Percentiles rank a stretch among this genome's conserved stretches.
Evolutionary conservation across 352 stramenopile genomes (phyloP).

Genomic region (Thraustochytrium sp.): DNA sequence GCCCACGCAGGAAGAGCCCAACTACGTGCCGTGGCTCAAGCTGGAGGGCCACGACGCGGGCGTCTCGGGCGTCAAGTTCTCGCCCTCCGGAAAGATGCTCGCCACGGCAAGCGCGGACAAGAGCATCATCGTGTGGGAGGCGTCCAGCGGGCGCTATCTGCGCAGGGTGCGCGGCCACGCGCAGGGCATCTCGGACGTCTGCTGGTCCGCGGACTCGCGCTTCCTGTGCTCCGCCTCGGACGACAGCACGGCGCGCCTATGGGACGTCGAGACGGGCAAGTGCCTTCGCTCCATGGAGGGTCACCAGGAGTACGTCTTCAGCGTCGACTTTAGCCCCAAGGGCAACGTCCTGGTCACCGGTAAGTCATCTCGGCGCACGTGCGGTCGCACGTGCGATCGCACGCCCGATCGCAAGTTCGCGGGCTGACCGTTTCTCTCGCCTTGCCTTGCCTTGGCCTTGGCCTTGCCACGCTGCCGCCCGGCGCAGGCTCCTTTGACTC

Average conservation of each 20-base stretch:
- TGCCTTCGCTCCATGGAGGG: slow-evolving; percentile 69
- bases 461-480: slow-evolving; percentile 41
- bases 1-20: too few species aligned
- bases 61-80: slow-evolving; percentile 70
- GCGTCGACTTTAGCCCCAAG: slow-evolving; percentile 83
- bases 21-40: slow-evolving; percentile 1
- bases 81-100: slow-evolving; percentile 55
- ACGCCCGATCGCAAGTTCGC: neutral
- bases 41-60: slow-evolving; percentile 58
- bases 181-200: slow-evolving; percentile 84
- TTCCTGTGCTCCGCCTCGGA: slow-evolving; percentile 88
- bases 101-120: slow-evolving; percentile 65
- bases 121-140: slow-evolving; percentile 67
- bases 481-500: slow-evolving; percentile 83
- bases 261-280: slow-evolving; percentile 80
- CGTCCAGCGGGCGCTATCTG: slow-evolving; percentile 30
- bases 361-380: neutral
- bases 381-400: neutral
- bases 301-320: slow-evolving; percentile 91
- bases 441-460: neutral
- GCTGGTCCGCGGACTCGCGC: slow-evolving; percentile 72
- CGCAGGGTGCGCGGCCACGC: slow-evolving; percentile 72
- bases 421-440: neutral
- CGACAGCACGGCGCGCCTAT: slow-evolving; percentile 87
- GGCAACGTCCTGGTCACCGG: slow-evolving; percentile 70